A percentile compares a stretch with the other conserved stretches of the same genome.
Evolutionary conservation across 2,329 filamentous ascomycete species (phyloP).

Genomic region (Penicillium sp.): DNA sequence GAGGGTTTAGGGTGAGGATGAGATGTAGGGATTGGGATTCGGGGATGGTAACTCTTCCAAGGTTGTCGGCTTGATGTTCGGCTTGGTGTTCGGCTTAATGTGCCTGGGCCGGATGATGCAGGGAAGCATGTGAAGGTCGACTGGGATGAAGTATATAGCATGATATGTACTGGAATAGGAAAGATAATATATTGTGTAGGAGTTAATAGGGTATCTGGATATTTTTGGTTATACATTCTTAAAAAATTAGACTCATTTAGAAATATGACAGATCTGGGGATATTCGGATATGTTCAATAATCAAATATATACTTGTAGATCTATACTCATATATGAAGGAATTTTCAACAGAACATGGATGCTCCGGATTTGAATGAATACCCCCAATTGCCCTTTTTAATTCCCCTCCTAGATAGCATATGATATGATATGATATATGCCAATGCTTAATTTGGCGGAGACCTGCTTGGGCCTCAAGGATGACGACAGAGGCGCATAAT

Average conservation of each 20-base stretch:
- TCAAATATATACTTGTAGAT: background rate
- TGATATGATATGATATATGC: background rate
- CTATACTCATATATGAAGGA: background rate
- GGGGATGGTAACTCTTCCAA: background rate
- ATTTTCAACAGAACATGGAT: background rate
- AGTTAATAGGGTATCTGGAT: background rate
- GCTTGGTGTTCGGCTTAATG: conserved; percentile 3
- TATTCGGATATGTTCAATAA: background rate
- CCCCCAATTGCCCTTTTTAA: background rate
- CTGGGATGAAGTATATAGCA: background rate
- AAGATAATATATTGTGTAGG: background rate
- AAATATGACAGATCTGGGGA: background rate
- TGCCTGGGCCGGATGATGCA: background rate
- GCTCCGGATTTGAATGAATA: background rate
- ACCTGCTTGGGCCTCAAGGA: conserved; percentile 5
- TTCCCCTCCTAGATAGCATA: too few relatives aligned
- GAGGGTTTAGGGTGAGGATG: background rate
- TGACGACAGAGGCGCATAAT: conserved; percentile 13
- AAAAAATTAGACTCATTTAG: background rate
- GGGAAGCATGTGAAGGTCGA: conserved; percentile 7
- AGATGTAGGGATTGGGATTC: too few relatives aligned
- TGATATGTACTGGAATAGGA: background rate
- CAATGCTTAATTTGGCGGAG: conserved; percentile 3
- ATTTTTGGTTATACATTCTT: background rate
- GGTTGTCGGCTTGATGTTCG: background rate